Evolutionary conservation across 306 rosid genomes (phyloP), one percentile per base, ranked within the genome.

Genomic region (Medicago arabica): DNA sequence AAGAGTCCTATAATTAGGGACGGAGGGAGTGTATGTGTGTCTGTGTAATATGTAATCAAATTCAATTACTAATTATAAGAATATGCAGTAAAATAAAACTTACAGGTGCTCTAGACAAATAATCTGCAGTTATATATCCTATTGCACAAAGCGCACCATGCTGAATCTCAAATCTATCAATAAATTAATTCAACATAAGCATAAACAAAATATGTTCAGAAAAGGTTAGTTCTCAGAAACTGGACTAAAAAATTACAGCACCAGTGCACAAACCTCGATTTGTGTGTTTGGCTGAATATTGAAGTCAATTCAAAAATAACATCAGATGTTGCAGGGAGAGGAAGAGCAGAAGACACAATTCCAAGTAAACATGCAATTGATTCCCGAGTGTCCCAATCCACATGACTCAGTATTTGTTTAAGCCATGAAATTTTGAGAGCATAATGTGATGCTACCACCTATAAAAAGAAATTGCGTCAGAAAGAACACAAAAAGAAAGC

Each of bases 361-460:
- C 98, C 98, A 81, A 94, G 96, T 87, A 94, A 76, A 28, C 96
- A 91, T 75, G 98, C 97, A 46, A 88, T 86, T 74, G 95, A 88
- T 87, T 94, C 97, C 77, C 97, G 98, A 61, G 97, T 90, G 78
- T 92, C 91, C 87, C 88, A 74, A 75, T 94, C 96, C 78, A 94
- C 85, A 62, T 94, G 98, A 87, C 86, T 86, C 43, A 92, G 84
- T 57, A 92, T 81, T 82, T 85, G 88, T 87, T 89, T 92, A 78
- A 94, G 84, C 97, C 97, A 92, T 53, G 92, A 86, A 82, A 87
- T 77, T 85, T 86, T 91, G 39, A 16, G 78, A 21, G 89, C 88
- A 77, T 82, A 90, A 79, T 85, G 93, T 34, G 86, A 87, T 62
- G 96, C 92, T 67, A 88, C 83, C 84, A 88, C 79, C 98, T 94